These are phyloP conservation scores for Hyphodiscus sp. DNA, from an alignment of 2,329 filamentous ascomycete species.

Conservation along the genomic window DNA sequence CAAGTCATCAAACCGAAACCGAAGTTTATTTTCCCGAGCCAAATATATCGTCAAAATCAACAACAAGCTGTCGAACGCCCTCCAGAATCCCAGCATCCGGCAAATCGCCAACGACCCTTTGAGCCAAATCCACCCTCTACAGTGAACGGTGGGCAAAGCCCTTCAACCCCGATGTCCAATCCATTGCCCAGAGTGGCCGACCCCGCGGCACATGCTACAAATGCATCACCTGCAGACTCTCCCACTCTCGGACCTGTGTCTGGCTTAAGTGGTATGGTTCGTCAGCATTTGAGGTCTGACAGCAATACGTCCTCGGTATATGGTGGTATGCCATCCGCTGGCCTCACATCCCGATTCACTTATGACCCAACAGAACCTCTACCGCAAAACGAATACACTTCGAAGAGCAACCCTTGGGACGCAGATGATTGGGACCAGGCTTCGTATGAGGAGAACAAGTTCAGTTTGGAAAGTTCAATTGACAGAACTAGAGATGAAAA, in stretches of 20 bases:
- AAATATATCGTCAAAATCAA: constrained; percentile 21
- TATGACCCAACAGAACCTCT: constrained; percentile 28
- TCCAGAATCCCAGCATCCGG: constrained; percentile 26
- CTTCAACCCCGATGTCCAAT: not conserved
- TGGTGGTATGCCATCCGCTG: constrained; percentile 39
- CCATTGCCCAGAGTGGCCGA: not conserved
- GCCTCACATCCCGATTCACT: constrained; percentile 35
- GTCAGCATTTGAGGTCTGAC: constrained; percentile 73
- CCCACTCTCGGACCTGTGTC: constrained; percentile 67
- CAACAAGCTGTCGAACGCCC: constrained; percentile 22
- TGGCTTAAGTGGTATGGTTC: constrained; percentile 74
- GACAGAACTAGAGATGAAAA: constrained; percentile 10
- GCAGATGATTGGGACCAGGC: constrained; percentile 26
- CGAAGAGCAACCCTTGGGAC: constrained; percentile 41
- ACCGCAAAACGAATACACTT: constrained; percentile 29
- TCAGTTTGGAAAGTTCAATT: constrained; percentile 9
- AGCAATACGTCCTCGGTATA: constrained; percentile 81
- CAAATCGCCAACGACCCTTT: constrained; percentile 15
- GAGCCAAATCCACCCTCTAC: constrained; percentile 1
- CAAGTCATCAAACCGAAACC: constrained; percentile 3
- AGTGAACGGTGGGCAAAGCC: not conserved
- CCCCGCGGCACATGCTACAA: not conserved
- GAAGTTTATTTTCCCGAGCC: not conserved
- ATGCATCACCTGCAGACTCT: constrained; percentile 48
- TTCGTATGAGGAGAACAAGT: constrained; percentile 12